A percentile compares a stretch with the other conserved stretches of the same genome.
Conservation (phyloP, 2,329 filamentous ascomycete genomes). For the Gremmenia infestans region DNA sequence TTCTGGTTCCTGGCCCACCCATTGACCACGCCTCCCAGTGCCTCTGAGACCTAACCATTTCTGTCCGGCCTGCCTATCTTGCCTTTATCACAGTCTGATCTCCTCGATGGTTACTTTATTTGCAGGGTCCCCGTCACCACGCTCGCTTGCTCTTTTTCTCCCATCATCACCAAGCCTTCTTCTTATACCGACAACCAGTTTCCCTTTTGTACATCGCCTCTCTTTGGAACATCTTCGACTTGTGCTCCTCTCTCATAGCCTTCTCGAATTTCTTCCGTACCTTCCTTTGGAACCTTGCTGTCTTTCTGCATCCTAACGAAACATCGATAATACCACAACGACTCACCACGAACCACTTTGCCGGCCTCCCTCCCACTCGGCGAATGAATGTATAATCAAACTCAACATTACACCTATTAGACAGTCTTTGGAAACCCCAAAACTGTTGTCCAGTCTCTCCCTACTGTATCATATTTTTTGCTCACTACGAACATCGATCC, state of each 20-base stretch:
- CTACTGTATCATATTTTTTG: slow-evolving; percentile 21
- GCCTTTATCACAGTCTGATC: slow-evolving; percentile 28
- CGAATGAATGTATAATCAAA: slow-evolving; percentile 32
- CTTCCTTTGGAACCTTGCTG: slow-evolving; percentile 32
- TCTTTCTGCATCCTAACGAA: slow-evolving; percentile 26
- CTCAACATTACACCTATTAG: slow-evolving; percentile 28
- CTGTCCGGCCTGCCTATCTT: slow-evolving; percentile 27
- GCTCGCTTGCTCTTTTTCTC: slow-evolving; percentile 26
- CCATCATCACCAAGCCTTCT: slow-evolving; percentile 25
- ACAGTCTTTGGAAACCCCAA: slow-evolving; percentile 28
- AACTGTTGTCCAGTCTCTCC: slow-evolving; percentile 35
- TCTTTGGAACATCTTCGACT: slow-evolving; percentile 31
- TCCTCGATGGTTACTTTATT: slow-evolving; percentile 31
- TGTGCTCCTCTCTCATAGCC: slow-evolving; percentile 30
- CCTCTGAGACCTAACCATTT: slow-evolving; percentile 23
- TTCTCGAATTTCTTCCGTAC: slow-evolving; percentile 31
- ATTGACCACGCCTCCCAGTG: slow-evolving; percentile 3
- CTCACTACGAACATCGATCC: slow-evolving; percentile 13
- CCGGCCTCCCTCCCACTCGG: slow-evolving; percentile 15
- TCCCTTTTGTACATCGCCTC: slow-evolving; percentile 31
- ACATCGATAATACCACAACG: slow-evolving; percentile 23
- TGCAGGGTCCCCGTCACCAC: slow-evolving; percentile 31
- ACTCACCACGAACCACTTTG: slow-evolving; percentile 11
- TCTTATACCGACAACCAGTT: slow-evolving; percentile 32
- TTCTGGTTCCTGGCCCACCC: slow-evolving; percentile 26